Evolutionary conservation across 2,329 filamentous ascomycete genomes (phyloP).

Genomic region (Hymenoscyphus occultus): DNA sequence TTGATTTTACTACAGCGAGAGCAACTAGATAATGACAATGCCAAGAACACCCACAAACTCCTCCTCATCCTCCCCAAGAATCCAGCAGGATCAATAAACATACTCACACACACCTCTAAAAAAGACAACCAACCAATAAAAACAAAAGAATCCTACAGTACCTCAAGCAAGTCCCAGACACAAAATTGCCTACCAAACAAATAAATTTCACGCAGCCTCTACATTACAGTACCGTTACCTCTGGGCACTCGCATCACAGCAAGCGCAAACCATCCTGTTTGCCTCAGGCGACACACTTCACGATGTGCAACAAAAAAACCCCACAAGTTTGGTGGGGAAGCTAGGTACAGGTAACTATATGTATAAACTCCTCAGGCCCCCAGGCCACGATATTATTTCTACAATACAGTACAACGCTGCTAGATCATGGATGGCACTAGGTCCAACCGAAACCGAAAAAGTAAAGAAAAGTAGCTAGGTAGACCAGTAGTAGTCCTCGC

Average conservation of each 20-base stretch:
- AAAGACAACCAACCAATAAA: background rate
- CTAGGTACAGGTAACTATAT: too few relatives aligned
- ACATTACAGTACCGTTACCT: too few relatives aligned
- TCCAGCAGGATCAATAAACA: slow-evolving; percentile 1
- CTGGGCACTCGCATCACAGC: background rate
- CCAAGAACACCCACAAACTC: too few relatives aligned
- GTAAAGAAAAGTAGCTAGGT: too few relatives aligned
- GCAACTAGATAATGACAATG: background rate
- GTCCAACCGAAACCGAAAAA: too few relatives aligned
- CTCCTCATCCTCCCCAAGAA: too few relatives aligned
- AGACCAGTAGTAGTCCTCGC: background rate
- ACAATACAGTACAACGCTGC: too few relatives aligned
- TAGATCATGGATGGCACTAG: background rate
- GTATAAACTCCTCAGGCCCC: slow-evolving; percentile 13
- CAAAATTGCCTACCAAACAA: background rate
- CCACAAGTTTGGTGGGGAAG: background rate
- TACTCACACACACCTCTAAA: background rate
- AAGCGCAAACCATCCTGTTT: background rate
- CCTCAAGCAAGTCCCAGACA: background rate
- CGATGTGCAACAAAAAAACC: slow-evolving; percentile 20
- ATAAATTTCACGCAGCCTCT: background rate
- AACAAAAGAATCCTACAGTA: background rate
- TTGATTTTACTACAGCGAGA: too few relatives aligned
- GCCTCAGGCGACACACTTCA: slow-evolving; percentile 15
- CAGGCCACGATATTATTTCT: slow-evolving; percentile 9